Evolutionary conservation across 2,329 filamentous ascomycete genomes (phyloP), one percentile per base, ranked within the genome.

Genomic region (Alternaria solani): DNA sequence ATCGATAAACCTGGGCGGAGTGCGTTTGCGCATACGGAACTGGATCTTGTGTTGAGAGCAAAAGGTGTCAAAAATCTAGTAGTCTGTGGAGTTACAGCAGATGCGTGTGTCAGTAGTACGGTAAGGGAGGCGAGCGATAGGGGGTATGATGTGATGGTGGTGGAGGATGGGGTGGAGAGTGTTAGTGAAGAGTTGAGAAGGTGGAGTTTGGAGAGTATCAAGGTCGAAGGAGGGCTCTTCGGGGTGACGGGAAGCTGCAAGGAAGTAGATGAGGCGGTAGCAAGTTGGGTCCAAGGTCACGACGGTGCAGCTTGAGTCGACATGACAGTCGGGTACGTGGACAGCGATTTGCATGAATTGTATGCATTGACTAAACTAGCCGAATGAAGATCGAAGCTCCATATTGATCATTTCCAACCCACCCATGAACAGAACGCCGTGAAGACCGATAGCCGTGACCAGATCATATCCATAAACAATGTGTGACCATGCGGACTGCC

Each of bases 41-140:
- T 87, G 53, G 83, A 87, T 56, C 77, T 83, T 0, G 67, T 83
- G 51, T 75, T 87, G 26, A 78, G 80, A n/a, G 80, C 82, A 48
- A 83, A 81, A 55, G 82, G 84, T 0, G 74, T 87, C 16, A 82
- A 78, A 64, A 86, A 87, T 65, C 72, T 87, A 54, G 77, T 87
- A 12, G 67, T 87, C 16, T 81, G 80, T 16, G 85, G 85, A 5
- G 84, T 87, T 5, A 87, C 84, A 6, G 86, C 84, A 0, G 85
- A 87, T 71, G 84, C 85, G 12, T 86, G 83, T 65, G 84, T 87
- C 3, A 83, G 81, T 25, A 85, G 79, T 8, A 87, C 84, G 5
- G 84, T 87, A 73, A 78, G 84, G 20, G 85, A 87, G 69, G 85
- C 84, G 11, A 86, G 82, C 61, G 85, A 87, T 74, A 79, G 83